Conservation (phyloP, 192 early-diverging fungal species). For the Coemansia sp. region DNA sequence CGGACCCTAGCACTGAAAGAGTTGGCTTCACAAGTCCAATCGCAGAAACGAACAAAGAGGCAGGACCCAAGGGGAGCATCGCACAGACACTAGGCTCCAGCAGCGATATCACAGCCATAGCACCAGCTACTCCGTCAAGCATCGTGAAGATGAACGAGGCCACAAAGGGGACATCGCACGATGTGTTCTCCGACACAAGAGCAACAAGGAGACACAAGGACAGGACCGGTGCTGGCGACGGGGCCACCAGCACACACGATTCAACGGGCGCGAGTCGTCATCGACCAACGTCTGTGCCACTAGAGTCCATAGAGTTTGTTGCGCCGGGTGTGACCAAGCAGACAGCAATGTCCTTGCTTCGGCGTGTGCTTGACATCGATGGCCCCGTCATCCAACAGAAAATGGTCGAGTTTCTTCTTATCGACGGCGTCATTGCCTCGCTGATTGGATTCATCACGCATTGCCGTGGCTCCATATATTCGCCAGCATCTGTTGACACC, state of each 20-base stretch:
- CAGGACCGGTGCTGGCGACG: background rate
- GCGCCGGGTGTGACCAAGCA: conserved; percentile 50
- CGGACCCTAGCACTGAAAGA: background rate
- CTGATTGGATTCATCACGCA: conserved; percentile 53
- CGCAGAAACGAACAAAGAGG: background rate
- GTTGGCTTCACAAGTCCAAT: background rate
- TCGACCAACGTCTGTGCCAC: conserved; percentile 32
- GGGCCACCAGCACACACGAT: background rate
- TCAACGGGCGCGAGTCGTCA: background rate
- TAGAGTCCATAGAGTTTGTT: conserved; percentile 48
- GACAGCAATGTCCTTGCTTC: conserved; percentile 46
- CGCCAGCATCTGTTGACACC: conserved; percentile 15
- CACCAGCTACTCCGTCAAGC: conserved; percentile 1
- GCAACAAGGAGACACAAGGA: background rate
- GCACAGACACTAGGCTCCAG: background rate
- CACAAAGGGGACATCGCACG: background rate
- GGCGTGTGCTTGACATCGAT: conserved; percentile 53
- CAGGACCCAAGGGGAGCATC: background rate
- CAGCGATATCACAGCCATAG: background rate
- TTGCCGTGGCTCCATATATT: conserved; percentile 43
- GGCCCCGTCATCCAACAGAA: conserved; percentile 51
- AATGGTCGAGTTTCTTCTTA: conserved; percentile 56
- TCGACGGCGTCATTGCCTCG: conserved; percentile 54
- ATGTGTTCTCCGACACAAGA: background rate
- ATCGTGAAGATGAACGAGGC: background rate